Base-by-base conservation (phyloP, 2,329 filamentous ascomycete genomes). In the Byssoonygena ceratinophila region DNA sequence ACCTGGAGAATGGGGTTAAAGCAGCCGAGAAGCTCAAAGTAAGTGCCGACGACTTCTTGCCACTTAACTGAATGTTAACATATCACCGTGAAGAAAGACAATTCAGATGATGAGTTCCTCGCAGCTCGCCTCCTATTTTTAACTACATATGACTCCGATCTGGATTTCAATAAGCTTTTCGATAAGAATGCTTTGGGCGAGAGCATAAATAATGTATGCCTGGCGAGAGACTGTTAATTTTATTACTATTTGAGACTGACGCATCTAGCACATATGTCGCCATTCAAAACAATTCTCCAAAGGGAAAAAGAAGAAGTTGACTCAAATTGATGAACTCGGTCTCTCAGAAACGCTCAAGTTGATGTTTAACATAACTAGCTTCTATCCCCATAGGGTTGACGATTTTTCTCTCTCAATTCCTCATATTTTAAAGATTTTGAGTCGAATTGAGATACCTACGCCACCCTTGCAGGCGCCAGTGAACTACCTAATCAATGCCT, bases 41-140 rank as follows among this genome's bases (percentile, higher is more conserved):
- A 32, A 16, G 25, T 16, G 1, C 2, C 14, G 4, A 27, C 4
- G 2, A 14, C 14, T 2, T 46, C 11, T 22, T 29, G 3, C 23
- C 5, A 5, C n/a, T 7, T 27, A 32, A 34, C 20, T 32, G 11
- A 20, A 20, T 31, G 16, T 22, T 43, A 41, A 53, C 18, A 2
- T 27, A n/a, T 16, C 25, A 27, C 8, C 7, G 9, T 45, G 11
- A 55, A 79, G 75, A 82, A 77, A 53, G 84, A 88, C 56, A 83
- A 76, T 59, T 76, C 79, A 52, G 89, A 97, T 56, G 84, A 94
- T 59, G 90, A 97, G 63, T 96, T 97, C 66, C 75, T 97, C 1
- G 71, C 78, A 55, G 84, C 84, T n/a, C 79, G 88, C 49, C 80
- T 94, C 40, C 71, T 94, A 14, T 90, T 94, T 61, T 75, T 92